A percentile compares a stretch with the other conserved stretches of the same genome.
These are phyloP conservation scores for Wilcoxina mikolae DNA, from an alignment of 495 filamentous ascomycete species.

Conservation along the genomic window DNA sequence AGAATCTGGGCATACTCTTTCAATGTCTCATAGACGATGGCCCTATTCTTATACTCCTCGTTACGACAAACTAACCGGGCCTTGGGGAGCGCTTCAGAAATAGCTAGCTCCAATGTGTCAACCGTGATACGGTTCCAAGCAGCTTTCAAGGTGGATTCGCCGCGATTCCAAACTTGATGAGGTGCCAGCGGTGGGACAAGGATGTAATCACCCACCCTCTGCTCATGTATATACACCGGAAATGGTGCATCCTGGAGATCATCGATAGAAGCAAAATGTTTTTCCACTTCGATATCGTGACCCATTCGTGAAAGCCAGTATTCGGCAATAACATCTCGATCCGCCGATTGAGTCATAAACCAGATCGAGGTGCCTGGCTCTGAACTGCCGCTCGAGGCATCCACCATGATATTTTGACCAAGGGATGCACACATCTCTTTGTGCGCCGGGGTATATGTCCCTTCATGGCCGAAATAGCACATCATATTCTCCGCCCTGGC, in stretches of 20 bases:
- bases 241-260: conserved; percentile 90
- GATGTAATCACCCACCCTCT: conserved; percentile 85
- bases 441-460: conserved; percentile 90
- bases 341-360: conserved; percentile 93
- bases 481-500: conserved; percentile 93
- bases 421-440: conserved; percentile 95
- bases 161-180: conserved; percentile 97
- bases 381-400: conserved; percentile 48
- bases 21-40: conserved; percentile 76
- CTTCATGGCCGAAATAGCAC: conserved; percentile 97
- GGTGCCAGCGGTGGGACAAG: conserved; percentile 91
- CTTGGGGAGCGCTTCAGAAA: conserved; percentile 72
- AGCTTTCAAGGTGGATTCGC: conserved; percentile 86
- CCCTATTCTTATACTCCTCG: conserved; percentile 96
- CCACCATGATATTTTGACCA: conserved; percentile 96
- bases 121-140: conserved; percentile 97
- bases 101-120: conserved; percentile 70
- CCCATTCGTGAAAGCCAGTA: conserved; percentile 84
- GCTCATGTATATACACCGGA: conserved; percentile 81
- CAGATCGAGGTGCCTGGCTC: conserved; percentile 76
- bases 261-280: conserved; percentile 85
- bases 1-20: conserved; percentile 60
- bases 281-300: conserved; percentile 90
- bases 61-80: conserved; percentile 90
- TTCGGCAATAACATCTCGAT: conserved; percentile 71